Base-by-base conservation (phyloP, 768 basidiomycete genomes). In the Tephrocybe sp. region DNA sequence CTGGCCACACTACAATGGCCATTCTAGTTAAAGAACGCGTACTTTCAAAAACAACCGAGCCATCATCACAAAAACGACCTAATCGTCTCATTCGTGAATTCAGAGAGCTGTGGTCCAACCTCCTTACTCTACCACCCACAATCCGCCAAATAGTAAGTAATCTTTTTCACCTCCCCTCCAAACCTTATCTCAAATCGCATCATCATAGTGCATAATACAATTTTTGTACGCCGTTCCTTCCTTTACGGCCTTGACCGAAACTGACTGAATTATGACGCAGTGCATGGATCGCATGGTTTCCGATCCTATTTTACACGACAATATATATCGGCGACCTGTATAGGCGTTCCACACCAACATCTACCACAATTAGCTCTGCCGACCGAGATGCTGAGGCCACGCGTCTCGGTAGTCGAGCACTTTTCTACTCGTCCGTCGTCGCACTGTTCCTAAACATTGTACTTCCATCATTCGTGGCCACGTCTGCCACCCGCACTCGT, bases 281-380 rank as follows among this genome's bases (percentile, higher is more conserved):
- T 52, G 78, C 83, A 11, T 94, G 84, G 84, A 75, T 94, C 51
- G 88, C 82, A 7, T 97, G 95, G 95, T 97, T 95, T 61, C 94
- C 94, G 0, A 69, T 93, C 21, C 74, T 95, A 1, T 94, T 94
- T 68, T 94, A 92, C 70, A 86, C 84, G 3, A 87, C 88, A 1
- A 72, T 91, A 21, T 97, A 93, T 68, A 77, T 97, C 46, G 89
- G 90, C 10, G 94, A 95, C 57, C 75, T 95, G 10, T 83, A 97
- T 73, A 88, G 83, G 53, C 73, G 69, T 2, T 57, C 73, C 8
- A 74, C 70, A 1, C 63, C 69, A 16, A 49, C 53, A 18, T 45
- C 58, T 13, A 22, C 51, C 16, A 24, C 56, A 2, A 53, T 68
- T 10, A 50, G 60, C 2, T 51, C 57, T 6, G 63, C 54, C 36